Evolutionary conservation across 2,329 filamentous ascomycete species (phyloP).

Genomic region (Thermomyces lanuginosus): DNA sequence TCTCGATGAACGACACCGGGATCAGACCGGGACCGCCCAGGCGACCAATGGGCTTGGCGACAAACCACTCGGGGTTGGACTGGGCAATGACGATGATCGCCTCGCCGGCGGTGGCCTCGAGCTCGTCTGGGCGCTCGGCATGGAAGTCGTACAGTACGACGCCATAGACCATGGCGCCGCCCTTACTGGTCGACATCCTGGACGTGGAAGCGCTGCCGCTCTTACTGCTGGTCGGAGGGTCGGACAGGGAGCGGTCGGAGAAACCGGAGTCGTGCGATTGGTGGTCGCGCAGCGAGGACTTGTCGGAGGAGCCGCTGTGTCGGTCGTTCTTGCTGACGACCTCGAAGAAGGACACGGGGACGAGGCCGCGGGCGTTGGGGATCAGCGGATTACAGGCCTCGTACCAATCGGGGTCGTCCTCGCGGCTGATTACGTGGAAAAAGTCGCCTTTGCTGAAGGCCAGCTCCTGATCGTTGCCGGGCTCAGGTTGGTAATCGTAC

Average conservation of each 20-base stretch:
- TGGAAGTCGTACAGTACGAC: slow-evolving; percentile 95
- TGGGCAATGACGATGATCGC: slow-evolving; percentile 97
- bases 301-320: slow-evolving; percentile 60
- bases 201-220: slow-evolving; percentile 11
- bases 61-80: slow-evolving; percentile 97
- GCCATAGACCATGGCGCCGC: slow-evolving; percentile 83
- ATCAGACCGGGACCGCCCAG: slow-evolving; percentile 92
- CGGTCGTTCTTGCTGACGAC: slow-evolving; percentile 79
- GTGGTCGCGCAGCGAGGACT: slow-evolving; percentile 40
- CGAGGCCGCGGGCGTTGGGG: slow-evolving; percentile 68
- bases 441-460: slow-evolving; percentile 92
- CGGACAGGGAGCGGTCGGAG: slow-evolving; percentile 40
- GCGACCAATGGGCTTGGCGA: slow-evolving; percentile 94
- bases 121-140: slow-evolving; percentile 84
- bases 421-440: slow-evolving; percentile 91
- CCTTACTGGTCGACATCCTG: slow-evolving; percentile 34
- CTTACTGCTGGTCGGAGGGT: not conserved
- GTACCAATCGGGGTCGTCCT: slow-evolving; percentile 93
- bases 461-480: slow-evolving; percentile 52
- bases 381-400: slow-evolving; percentile 91
- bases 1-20: slow-evolving; percentile 91
- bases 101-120: slow-evolving; percentile 88
- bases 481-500: slow-evolving; percentile 74
- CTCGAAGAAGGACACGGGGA: slow-evolving; percentile 90
- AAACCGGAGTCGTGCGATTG: slow-evolving; percentile 96